Base-by-base conservation (phyloP, 805 yeast genomes). In the Peterozyma toletana region DNA sequence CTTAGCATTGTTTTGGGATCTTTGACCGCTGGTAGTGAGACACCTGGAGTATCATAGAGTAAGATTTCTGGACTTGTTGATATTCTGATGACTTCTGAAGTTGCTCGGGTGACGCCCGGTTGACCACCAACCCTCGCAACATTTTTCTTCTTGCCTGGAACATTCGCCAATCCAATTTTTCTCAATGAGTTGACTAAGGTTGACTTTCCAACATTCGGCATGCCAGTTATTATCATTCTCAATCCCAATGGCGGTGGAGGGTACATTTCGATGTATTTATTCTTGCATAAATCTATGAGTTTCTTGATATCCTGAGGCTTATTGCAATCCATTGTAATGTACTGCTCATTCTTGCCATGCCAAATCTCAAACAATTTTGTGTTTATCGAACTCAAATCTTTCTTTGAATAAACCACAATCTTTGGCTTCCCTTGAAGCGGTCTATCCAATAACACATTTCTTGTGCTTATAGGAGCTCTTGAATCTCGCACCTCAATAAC, bases 161-260 rank as follows among this genome's bases (percentile, higher is more conserved):
- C 27, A 21, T 21, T 21, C 15, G 43, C 43, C 38, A 53, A 35
- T 18, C 65, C 60, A 14, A 41, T 43, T 7, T 64, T 64, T 46
- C 96, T 64, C 41, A 90, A 63, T 0, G 83, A 70, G 55, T 93
- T 93, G 27, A 90, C 83, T 39, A 93, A 59, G 0, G 96, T 84
- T 11, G 96, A 85, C 61, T 93, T 93, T 0, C 99, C 99, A n/a
- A 89, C 95, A 58, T 93, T 93, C 1, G 99, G 99, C 93, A 93
- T 86, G 0, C 99, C 99, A 6, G 83, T 80, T 38, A 91, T 77
- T 68, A 90, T 68, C 45, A 86, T 61, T 17, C 89, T 63, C 39
- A 85, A 66, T 0, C 98, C 98, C 47, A 89, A 61, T 0, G 97
- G 96, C 0, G 96, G 95, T 1, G 81, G 77, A 0, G 91, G 87